Evolutionary conservation across 495 filamentous ascomycete genomes (phyloP).

Genomic region (Physcia stellaris): DNA sequence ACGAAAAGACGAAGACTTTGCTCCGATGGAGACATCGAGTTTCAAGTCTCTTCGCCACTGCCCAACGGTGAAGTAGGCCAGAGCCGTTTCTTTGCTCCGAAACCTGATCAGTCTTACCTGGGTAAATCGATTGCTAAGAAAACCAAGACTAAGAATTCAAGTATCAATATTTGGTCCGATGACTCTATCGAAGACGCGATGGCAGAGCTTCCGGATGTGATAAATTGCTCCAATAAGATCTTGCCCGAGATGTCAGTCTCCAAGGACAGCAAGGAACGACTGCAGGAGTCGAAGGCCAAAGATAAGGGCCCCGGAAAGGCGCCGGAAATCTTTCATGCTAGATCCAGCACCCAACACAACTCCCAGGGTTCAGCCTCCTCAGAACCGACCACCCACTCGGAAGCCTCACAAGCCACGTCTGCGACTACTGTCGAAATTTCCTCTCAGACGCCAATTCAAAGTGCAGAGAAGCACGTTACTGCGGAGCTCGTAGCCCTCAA

Average conservation of each 20-base stretch:
- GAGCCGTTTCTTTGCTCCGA: slow-evolving; percentile 46
- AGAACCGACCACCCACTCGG: background rate
- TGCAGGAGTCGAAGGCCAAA: too few species aligned
- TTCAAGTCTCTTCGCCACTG: slow-evolving; percentile 15
- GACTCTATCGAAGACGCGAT: slow-evolving; percentile 51
- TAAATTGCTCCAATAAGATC: too few species aligned
- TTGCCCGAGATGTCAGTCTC: background rate
- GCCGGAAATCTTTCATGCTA: too few species aligned
- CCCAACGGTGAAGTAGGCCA: slow-evolving; percentile 23
- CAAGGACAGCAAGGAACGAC: too few species aligned
- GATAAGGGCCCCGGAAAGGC: too few species aligned
- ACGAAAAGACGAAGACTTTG: slow-evolving; percentile 51
- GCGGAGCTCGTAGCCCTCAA: slow-evolving; percentile 30
- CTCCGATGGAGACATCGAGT: slow-evolving; percentile 37
- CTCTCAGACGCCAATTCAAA: slow-evolving; percentile 22
- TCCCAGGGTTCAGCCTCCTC: slow-evolving; percentile 6
- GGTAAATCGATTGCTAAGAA: slow-evolving; percentile 30
- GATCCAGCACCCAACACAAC: background rate
- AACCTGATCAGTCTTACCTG: too few species aligned
- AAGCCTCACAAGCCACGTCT: background rate
- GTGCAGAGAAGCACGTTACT: slow-evolving; percentile 84
- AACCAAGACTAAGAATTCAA: slow-evolving; percentile 29
- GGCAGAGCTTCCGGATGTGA: slow-evolving; percentile 36
- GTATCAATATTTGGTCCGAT: slow-evolving; percentile 53
- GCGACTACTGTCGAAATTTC: slow-evolving; percentile 1